Percentiles rank a stretch among this genome's conserved stretches.
These are phyloP conservation scores for Cytospora schulzeri DNA, from an alignment of 2,329 filamentous ascomycete species.

Conservation along the genomic window DNA sequence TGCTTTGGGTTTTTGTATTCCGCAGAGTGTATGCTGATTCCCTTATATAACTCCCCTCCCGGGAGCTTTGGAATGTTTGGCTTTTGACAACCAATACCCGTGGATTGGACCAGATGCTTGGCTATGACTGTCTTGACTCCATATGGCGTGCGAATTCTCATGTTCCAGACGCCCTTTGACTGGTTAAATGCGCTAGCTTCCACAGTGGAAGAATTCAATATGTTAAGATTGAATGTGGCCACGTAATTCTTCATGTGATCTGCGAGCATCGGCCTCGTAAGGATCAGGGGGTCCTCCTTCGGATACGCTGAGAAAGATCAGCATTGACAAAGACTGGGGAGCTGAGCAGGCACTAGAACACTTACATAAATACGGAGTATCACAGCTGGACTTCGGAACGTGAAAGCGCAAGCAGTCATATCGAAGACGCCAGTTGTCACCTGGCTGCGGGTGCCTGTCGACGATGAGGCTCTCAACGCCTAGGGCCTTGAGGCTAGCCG, in stretches of 20 bases:
- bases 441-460: conserved; percentile 39
- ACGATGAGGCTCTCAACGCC: conserved; percentile 40
- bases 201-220: conserved; percentile 46
- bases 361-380: conserved; percentile 40
- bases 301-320: conserved; percentile 39
- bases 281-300: conserved; percentile 45
- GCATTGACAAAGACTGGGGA: conserved; percentile 33
- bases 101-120: conserved; percentile 51
- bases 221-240: conserved; percentile 50
- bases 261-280: conserved; percentile 49
- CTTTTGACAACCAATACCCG: conserved; percentile 45
- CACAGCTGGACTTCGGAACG: conserved; percentile 39
- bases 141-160: conserved; percentile 34
- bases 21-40: conserved; percentile 46
- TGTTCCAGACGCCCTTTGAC: conserved; percentile 40
- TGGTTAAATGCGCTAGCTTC: conserved; percentile 43
- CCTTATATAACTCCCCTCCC: conserved; percentile 44
- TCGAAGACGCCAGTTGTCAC: conserved; percentile 44
- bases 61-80: conserved; percentile 44
- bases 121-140: conserved; percentile 37
- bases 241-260: conserved; percentile 53
- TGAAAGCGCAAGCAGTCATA: conserved; percentile 46
- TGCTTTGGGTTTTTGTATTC: conserved; percentile 44
- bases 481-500: conserved; percentile 43
- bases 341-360: conserved; percentile 29